Conservation (phyloP, 108 stramenopile genomes). For the Skeletonema costatum region DNA sequence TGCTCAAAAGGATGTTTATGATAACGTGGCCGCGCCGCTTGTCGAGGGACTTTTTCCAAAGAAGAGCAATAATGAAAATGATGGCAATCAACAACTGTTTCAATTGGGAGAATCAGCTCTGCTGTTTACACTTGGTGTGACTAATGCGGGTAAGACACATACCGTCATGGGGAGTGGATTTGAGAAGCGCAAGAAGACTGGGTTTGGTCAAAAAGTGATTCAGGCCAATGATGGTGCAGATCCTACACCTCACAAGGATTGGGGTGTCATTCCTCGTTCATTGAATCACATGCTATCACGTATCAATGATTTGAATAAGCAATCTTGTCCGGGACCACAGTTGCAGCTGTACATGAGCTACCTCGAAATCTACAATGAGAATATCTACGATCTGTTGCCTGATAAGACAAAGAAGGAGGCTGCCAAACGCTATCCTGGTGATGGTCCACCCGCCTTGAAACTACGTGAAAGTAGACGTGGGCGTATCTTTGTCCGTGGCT, state of each 20-base stretch:
- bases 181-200: constrained; percentile 23
- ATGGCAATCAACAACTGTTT: neutral
- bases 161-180: constrained; percentile 90
- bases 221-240: constrained; percentile 10
- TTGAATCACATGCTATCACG: constrained; percentile 71
- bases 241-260: constrained; percentile 38
- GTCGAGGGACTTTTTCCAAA: constrained; percentile 64
- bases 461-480: constrained; percentile 85
- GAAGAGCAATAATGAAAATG: constrained; percentile 8
- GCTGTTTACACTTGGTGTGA: constrained; percentile 97
- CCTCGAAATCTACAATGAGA: constrained; percentile 98
- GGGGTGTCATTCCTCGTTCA: constrained; percentile 86
- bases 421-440: constrained; percentile 24
- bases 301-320: constrained; percentile 26
- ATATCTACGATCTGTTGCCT: constrained; percentile 91
- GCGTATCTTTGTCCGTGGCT: constrained; percentile 80
- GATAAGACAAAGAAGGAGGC: constrained; percentile 14
- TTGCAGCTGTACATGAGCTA: constrained; percentile 80
- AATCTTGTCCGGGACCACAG: constrained; percentile 11
- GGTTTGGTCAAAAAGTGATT: constrained; percentile 2
- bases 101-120: constrained; percentile 70
- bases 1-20: constrained; percentile 68
- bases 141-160: constrained; percentile 98
- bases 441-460: constrained; percentile 66
- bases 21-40: constrained; percentile 65